Base-by-base conservation (phyloP, 179 eudicot genomes). In the Vitellaria paradoxa region DNA sequence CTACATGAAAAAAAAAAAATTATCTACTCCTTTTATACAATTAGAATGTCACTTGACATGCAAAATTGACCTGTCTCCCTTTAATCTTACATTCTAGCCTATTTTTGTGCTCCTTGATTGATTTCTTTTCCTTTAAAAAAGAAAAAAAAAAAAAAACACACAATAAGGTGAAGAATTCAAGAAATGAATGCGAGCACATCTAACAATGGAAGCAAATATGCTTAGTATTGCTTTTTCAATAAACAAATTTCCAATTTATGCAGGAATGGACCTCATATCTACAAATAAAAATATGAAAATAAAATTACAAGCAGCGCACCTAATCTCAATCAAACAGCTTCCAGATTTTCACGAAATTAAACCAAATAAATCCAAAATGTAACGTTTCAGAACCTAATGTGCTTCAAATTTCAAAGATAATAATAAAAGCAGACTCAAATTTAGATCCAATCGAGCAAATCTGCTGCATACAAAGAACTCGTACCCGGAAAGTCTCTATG, bases 401-500 rank as follows among this genome's bases (percentile, higher is more conserved):
- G 65, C 17, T 30, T 71, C 62, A 8, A 71, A 71, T 42, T 42
- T 42, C 45, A 4, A 42, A 42, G 45, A 42, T 1, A 42, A 42
- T 42, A n/a, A 70, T 10, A 5, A 18, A 1, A 37, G 11, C 8
- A 42, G 64, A 30, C 17, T 30, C 24, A 40, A 72, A 56, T 18
- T n/a, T 42, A 6, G 37, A 30, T n/a, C 52, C 65, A 72, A 42
- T 30, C 3, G 45, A 42, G 45, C 45, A 42, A 69, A 49, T 20
- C 5, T 60, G 40, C 42, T 13, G 42, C 42, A 64, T 26, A 64
- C 8, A 24, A 23, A 63, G 9, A n/a, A 47, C 20, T 45, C 69
- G 47, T 87, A 93, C 97, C 89, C 86, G 88, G 72, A 86, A 84
- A 80, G 68, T 81, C 47, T 82, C 82, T 71, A 74, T 82, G 81